Percentiles rank a stretch among this genome's conserved stretches.
phyloP scores from a whole-genome alignment of 2,329 filamentous ascomycete species.

The Didymella exigua region DNA sequence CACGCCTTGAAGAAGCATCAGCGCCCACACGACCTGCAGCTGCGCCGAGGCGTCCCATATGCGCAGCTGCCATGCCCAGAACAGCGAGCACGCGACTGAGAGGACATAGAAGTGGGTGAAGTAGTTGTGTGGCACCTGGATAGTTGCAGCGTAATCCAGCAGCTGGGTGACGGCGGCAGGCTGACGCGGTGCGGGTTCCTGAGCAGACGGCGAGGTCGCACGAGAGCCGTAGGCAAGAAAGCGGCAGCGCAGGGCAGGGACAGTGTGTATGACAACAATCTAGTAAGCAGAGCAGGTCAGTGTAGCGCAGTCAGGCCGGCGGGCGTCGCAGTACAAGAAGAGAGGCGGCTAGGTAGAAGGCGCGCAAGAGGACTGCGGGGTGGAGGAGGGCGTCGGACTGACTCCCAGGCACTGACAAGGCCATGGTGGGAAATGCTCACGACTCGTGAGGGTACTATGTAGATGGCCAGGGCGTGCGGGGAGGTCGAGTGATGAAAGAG shows the following conservation, averaged over 20 bases:
- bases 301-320: constrained; percentile 22
- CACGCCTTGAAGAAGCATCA: constrained; percentile 76
- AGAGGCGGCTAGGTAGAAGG: constrained; percentile 47
- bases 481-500: constrained; percentile 21
- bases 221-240: constrained; percentile 68
- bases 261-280: constrained; percentile 58
- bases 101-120: constrained; percentile 86
- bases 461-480: constrained; percentile 5
- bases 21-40: constrained; percentile 68
- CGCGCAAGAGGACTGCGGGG: constrained; percentile 38
- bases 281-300: constrained; percentile 43
- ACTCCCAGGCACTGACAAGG: constrained; percentile 2
- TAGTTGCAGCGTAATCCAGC: constrained; percentile 58
- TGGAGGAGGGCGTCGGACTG: constrained; percentile 18
- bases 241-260: constrained; percentile 58
- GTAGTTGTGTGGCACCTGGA: constrained; percentile 82
- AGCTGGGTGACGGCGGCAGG: constrained; percentile 28
- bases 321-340: constrained; percentile 48
- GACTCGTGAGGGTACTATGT: not conserved
- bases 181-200: constrained; percentile 7
- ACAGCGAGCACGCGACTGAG: constrained; percentile 70
- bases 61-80: constrained; percentile 74
- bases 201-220: constrained; percentile 34
- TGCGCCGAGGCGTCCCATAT: constrained; percentile 54
- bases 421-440: not conserved